Evolutionary conservation across 192 early-diverging fungal species (phyloP).

Genomic region (Mortierella claussenii): DNA sequence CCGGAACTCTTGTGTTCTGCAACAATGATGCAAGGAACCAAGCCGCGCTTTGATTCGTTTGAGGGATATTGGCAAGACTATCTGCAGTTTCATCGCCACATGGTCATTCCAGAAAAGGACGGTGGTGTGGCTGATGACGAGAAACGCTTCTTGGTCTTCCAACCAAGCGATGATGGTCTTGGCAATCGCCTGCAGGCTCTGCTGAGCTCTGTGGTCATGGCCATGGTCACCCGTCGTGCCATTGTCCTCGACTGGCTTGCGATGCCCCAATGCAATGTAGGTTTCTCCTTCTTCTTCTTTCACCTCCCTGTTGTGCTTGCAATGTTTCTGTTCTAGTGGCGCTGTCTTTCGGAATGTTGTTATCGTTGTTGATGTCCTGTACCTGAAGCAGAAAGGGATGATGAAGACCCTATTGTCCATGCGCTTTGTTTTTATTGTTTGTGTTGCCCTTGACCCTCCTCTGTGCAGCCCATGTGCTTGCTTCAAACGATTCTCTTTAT

Average conservation of each 20-base stretch:
- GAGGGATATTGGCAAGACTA: slow-evolving; percentile 49
- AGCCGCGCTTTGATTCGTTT: slow-evolving; percentile 21
- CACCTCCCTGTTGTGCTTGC: background rate
- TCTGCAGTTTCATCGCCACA: slow-evolving; percentile 32
- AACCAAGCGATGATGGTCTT: slow-evolving; percentile 47
- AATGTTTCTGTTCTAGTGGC: too few relatives aligned
- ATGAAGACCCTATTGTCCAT: too few relatives aligned
- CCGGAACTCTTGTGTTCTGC: slow-evolving; percentile 34
- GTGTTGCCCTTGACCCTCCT: too few relatives aligned
- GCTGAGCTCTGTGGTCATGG: slow-evolving; percentile 41
- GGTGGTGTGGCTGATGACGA: slow-evolving; percentile 24
- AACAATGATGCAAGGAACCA: slow-evolving; percentile 5
- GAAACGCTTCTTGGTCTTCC: slow-evolving; percentile 38
- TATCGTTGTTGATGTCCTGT: too few relatives aligned
- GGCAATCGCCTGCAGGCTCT: slow-evolving; percentile 45
- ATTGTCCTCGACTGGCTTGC: slow-evolving; percentile 48
- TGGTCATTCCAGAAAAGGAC: slow-evolving; percentile 24
- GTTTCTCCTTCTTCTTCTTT: slow-evolving; percentile 13
- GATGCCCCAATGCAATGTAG: slow-evolving; percentile 48
- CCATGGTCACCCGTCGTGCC: slow-evolving; percentile 38
- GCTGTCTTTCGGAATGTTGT: too few relatives aligned
- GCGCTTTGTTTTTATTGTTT: too few relatives aligned
- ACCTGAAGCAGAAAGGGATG: too few relatives aligned
- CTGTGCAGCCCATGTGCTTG: too few relatives aligned
- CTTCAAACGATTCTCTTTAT: too few relatives aligned